Evolutionary conservation across 768 basidiomycete species (phyloP), one percentile per base, ranked within the genome.

Genomic region (Boletus pseudopeckii): DNA sequence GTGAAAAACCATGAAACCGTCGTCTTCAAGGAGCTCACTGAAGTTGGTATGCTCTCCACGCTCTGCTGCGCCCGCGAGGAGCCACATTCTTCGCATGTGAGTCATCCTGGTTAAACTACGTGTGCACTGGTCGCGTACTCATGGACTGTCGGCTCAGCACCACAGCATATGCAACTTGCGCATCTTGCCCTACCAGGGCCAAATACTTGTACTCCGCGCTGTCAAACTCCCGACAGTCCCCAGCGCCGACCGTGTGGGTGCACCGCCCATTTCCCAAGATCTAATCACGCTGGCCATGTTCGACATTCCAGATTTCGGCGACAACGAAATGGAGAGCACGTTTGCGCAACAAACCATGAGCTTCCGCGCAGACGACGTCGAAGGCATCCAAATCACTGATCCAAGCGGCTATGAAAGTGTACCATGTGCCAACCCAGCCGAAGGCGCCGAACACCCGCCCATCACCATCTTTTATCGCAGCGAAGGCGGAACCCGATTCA

Each of bases 101-200:
- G 67, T 59, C 10, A 8, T 20, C 20, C 5, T 36, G 8, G 3
- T 17, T 18, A n/a, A 14, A 15, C 2, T 13, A 20, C n/a, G 1
- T 13, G 17, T n/a, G 15, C 6, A 11, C 32, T 8, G 1, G 8
- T 7, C 32, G 15, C 58, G 30, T 60, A 22, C 22, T 67, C 39
- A 69, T 33, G 7, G 5, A 11, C 26, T n/a, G 15, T 48, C 38
- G 9, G 18, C 32, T 49, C 22, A 82, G 81, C 67, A 69, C 26
- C 78, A 82, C 59, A 69, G 70, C 22, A 79, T 86, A 54, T 75
- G 73, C 50, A 78, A 75, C n/a, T 67, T 82, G 45, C 77, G 81
- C 30, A 72, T 79, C 24, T 63, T 83, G 34, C 81, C 82, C 2
- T 66, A 70, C 14, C 83, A 85, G 62, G 67, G 71, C 9, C 74